These are phyloP conservation scores for Rubus idaeus DNA, from an alignment of 306 rosid genomes.

Conservation along the genomic window DNA sequence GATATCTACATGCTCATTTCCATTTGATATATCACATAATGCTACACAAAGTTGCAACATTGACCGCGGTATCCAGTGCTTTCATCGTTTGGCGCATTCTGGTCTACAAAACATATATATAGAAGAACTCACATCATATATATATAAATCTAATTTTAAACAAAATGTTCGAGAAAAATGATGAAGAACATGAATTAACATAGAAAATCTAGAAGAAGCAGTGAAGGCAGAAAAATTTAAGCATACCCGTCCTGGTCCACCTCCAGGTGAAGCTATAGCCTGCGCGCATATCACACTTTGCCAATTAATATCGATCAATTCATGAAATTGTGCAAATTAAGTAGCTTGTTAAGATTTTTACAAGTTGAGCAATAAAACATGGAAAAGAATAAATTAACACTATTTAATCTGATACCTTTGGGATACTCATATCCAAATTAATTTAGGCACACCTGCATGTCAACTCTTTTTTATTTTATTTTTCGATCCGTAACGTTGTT, in stretches of 20 bases:
- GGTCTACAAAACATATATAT: background rate
- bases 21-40: background rate
- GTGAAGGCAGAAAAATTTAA: background rate
- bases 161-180: background rate
- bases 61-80: slow-evolving; percentile 3
- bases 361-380: background rate
- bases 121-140: background rate
- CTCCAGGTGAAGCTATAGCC: slow-evolving; percentile 1
- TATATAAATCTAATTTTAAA: background rate
- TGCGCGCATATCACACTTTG: background rate
- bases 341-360: background rate
- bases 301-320: background rate
- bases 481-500: too few relatives aligned
- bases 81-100: slow-evolving; percentile 1
- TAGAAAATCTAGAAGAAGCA: background rate
- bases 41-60: background rate
- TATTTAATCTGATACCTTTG: too few relatives aligned
- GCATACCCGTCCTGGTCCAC: slow-evolving; percentile 1
- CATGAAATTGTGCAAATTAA: background rate
- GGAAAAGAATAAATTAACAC: too few relatives aligned
- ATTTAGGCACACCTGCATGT: background rate
- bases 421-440: background rate
- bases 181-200: background rate
- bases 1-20: background rate
- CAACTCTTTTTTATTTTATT: background rate